A percentile compares a stretch with the other conserved stretches of the same genome.
These are phyloP conservation scores for Digitaria exilis DNA, from an alignment of 202 grass and related monocot genomes.

Conservation along the genomic window DNA sequence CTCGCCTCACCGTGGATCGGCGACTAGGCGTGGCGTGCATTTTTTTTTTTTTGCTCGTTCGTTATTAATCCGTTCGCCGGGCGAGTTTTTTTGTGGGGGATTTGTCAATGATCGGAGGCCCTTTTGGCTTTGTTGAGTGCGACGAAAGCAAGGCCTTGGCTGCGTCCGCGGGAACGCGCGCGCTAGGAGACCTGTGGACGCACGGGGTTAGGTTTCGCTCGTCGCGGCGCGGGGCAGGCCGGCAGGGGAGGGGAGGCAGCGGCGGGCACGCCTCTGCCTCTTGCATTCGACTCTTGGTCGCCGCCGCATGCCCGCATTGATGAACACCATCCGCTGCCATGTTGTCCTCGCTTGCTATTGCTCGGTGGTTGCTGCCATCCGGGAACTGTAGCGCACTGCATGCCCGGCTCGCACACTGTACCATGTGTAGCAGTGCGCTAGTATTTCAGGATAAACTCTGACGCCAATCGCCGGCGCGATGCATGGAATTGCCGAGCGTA, in stretches of 20 bases:
- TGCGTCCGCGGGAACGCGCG: background rate
- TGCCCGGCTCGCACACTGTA: background rate
- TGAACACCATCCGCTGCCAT: background rate
- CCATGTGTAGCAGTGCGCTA: background rate
- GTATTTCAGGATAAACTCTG: background rate
- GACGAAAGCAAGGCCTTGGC: background rate
- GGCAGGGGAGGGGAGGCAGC: no score
- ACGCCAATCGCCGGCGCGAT: background rate
- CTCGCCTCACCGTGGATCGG: background rate
- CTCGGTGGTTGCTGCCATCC: background rate
- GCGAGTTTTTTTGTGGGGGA: background rate
- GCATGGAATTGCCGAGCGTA: no score
- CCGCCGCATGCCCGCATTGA: background rate
- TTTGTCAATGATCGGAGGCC: background rate
- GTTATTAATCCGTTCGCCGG: background rate
- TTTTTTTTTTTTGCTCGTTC: background rate
- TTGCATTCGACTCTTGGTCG: background rate
- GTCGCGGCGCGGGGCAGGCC: slow-evolving; percentile 8
- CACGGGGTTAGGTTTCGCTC: background rate
- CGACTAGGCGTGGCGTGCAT: no score
- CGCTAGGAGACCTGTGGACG: background rate
- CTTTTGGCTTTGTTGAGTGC: background rate
- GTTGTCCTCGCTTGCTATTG: background rate
- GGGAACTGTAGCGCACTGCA: background rate
- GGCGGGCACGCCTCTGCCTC: slow-evolving; percentile 35